Evolutionary conservation across 176 grass and related monocot species (phyloP).

Genomic region (Avena eriantha): DNA sequence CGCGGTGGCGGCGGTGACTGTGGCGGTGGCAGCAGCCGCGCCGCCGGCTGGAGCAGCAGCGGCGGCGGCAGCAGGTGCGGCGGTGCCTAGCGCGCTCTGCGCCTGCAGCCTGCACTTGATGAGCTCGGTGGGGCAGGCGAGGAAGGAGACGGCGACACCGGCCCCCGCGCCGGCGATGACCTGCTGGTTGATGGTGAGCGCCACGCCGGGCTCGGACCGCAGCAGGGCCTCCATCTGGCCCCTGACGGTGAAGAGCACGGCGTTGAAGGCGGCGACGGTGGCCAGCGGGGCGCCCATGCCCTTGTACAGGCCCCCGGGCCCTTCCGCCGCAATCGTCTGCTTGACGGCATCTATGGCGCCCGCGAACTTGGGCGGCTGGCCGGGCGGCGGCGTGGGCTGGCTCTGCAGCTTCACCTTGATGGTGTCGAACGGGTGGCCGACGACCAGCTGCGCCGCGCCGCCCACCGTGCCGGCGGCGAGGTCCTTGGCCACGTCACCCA

Average conservation of each 20-base stretch:
- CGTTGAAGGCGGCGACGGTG: conserved; percentile 91
- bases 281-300: conserved; percentile 93
- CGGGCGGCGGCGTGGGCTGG: conserved; percentile 66
- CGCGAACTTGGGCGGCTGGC: conserved; percentile 66
- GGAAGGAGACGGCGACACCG: conserved; percentile 74
- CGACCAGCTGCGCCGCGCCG: conserved; percentile 74
- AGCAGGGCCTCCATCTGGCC: conserved; percentile 83
- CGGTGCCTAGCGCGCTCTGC: conserved; percentile 59
- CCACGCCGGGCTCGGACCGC: conserved; percentile 56
- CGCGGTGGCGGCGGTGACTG: conserved; percentile 4
- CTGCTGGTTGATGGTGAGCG: conserved; percentile 70
- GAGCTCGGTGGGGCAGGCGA: conserved; percentile 83
- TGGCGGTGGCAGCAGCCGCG: background rate
- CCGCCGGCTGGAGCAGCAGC: conserved; percentile 14
- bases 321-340: conserved; percentile 74
- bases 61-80: background rate
- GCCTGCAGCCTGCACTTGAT: conserved; percentile 96
- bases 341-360: conserved; percentile 76
- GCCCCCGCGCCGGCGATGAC: conserved; percentile 75
- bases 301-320: conserved; percentile 81
- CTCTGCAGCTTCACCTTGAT: conserved; percentile 96
- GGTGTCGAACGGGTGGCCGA: conserved; percentile 91
- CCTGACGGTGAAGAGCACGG: conserved; percentile 79
- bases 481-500: conserved; percentile 89
- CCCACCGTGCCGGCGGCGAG: conserved; percentile 81